phyloP scores from a whole-genome alignment of 2,329 filamentous ascomycete species.

The Setomelanomma holmii region DNA sequence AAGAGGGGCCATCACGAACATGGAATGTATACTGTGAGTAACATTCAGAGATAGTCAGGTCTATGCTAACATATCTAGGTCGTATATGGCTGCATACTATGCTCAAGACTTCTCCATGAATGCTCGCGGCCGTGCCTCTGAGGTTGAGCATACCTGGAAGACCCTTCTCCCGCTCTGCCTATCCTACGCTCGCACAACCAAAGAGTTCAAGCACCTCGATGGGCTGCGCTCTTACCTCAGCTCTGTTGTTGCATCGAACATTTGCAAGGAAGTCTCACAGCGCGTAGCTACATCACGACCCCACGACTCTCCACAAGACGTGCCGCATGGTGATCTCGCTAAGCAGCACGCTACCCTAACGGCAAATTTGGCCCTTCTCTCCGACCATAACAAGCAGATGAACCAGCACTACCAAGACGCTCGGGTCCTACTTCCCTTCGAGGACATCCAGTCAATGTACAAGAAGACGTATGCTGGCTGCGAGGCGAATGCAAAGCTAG shows the following conservation, averaged over 20 bases:
- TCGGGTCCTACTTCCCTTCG: constrained; percentile 36
- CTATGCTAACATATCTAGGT: constrained; percentile 33
- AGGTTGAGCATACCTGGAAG: constrained; percentile 47
- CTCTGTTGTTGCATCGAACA: constrained; percentile 49
- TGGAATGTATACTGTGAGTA: constrained; percentile 55
- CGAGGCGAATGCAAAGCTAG: constrained; percentile 24
- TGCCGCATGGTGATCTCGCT: constrained; percentile 27
- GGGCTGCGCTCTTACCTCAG: constrained; percentile 52
- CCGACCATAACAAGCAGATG: constrained; percentile 38
- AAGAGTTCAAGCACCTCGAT: constrained; percentile 46
- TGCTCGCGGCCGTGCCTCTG: constrained; percentile 38
- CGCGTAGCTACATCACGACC: constrained; percentile 26
- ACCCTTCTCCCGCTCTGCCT: constrained; percentile 45
- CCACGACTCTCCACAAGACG: constrained; percentile 40
- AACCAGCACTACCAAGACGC: constrained; percentile 37
- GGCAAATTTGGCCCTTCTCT: constrained; percentile 36
- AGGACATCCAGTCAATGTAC: constrained; percentile 47
- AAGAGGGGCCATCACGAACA: constrained; percentile 49
- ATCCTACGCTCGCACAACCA: constrained; percentile 41
- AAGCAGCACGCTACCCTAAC: constrained; percentile 28
- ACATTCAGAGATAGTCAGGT: background rate
- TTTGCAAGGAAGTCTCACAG: constrained; percentile 44
- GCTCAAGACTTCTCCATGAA: constrained; percentile 39
- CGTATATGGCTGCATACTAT: constrained; percentile 49
- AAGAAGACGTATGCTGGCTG: constrained; percentile 48